Evolutionary conservation across 495 filamentous ascomycete species (phyloP).

Genomic region (Aspergillus kassunensis): DNA sequence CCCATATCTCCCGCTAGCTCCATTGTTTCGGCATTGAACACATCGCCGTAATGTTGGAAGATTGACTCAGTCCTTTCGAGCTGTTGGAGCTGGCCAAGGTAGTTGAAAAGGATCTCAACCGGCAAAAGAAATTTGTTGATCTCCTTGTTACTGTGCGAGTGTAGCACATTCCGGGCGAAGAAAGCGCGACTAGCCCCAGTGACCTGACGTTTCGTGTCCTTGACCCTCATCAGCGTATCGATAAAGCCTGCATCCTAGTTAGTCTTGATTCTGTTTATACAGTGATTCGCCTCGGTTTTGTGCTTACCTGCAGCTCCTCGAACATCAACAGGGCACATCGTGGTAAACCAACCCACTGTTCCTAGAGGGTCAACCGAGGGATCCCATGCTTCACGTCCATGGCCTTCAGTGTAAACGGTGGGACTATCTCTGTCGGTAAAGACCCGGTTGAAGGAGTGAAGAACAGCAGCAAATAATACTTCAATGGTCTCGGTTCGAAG

Average conservation of each 20-base stretch:
- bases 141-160: conserved; percentile 35
- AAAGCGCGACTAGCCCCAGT: conserved; percentile 40
- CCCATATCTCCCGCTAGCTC: conserved; percentile 46
- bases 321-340: conserved; percentile 45
- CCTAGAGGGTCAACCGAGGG: conserved; percentile 46
- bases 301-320: conserved; percentile 29
- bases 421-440: conserved; percentile 54
- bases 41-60: conserved; percentile 56
- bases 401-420: conserved; percentile 52
- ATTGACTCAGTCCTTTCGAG: conserved; percentile 56
- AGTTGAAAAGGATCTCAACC: conserved; percentile 67
- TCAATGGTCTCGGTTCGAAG: conserved; percentile 53
- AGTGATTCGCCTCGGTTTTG: not conserved
- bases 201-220: conserved; percentile 42
- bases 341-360: conserved; percentile 62
- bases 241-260: conserved; percentile 20
- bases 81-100: conserved; percentile 58
- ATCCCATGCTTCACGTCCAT: conserved; percentile 54
- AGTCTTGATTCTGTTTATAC: not conserved
- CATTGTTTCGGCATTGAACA: conserved; percentile 36
- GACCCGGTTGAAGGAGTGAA: conserved; percentile 44
- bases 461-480: conserved; percentile 46
- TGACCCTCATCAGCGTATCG: conserved; percentile 41
- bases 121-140: conserved; percentile 49
- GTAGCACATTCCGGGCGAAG: conserved; percentile 49